These are phyloP conservation scores for Logfia minima DNA, from an alignment of 129 eudicot species.

Conservation along the genomic window DNA sequence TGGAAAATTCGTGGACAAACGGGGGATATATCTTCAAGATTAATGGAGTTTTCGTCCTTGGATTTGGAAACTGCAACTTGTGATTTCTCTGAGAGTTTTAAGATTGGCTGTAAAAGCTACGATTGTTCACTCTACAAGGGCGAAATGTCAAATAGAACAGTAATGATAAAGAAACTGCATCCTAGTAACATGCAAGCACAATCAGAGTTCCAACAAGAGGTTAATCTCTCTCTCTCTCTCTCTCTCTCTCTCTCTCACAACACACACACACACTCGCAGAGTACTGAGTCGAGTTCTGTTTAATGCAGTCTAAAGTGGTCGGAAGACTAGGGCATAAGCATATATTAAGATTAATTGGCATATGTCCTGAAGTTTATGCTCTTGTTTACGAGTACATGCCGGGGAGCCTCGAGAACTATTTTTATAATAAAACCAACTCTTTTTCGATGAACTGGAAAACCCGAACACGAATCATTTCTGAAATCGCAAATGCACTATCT, in stretches of 20 bases:
- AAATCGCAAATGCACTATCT: slow-evolving; percentile 64
- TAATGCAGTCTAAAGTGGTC: slow-evolving; percentile 52
- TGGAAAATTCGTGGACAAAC: slow-evolving; percentile 54
- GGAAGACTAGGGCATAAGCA: slow-evolving; percentile 64
- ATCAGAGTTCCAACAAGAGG: slow-evolving; percentile 63
- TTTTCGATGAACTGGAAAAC: slow-evolving; percentile 57
- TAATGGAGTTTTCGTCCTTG: slow-evolving; percentile 51
- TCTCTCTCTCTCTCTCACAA: not conserved
- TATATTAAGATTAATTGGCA: slow-evolving; percentile 59
- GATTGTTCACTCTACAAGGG: slow-evolving; percentile 70
- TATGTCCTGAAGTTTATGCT: slow-evolving; percentile 64
- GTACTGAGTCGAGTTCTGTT: not conserved
- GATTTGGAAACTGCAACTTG: slow-evolving; percentile 87
- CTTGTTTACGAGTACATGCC: slow-evolving; percentile 74
- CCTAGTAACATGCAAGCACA: slow-evolving; percentile 53
- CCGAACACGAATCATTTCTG: slow-evolving; percentile 59
- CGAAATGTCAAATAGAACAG: slow-evolving; percentile 62
- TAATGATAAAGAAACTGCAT: slow-evolving; percentile 65
- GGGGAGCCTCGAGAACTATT: slow-evolving; percentile 44
- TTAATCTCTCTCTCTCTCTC: slow-evolving; percentile 19
- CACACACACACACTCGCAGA: not conserved
- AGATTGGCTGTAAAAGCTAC: slow-evolving; percentile 47
- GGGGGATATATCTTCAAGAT: slow-evolving; percentile 23
- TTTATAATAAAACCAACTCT: slow-evolving; percentile 39
- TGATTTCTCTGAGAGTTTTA: slow-evolving; percentile 69